Percentiles rank a stretch among this genome's conserved stretches.
Evolutionary conservation across 1,139 yeast species (phyloP).

Genomic region (Blastobotrys aristatus): DNA sequence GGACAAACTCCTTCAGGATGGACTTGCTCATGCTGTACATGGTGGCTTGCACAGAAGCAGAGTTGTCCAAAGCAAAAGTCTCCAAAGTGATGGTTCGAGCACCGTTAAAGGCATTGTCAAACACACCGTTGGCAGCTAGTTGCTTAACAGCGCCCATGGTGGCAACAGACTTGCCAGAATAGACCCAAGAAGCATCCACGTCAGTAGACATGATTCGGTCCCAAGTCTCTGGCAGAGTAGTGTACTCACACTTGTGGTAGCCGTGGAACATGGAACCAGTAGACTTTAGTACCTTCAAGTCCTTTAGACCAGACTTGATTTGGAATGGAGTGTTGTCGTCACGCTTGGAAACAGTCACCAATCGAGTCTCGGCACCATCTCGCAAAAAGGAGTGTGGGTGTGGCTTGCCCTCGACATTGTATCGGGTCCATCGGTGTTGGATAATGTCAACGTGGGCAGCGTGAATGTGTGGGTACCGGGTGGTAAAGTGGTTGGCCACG

Average conservation of each 20-base stretch:
- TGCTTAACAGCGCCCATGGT: conserved; percentile 48
- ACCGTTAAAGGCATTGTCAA: conserved; percentile 53
- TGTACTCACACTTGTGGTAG: conserved; percentile 78
- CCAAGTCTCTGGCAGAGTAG: conserved; percentile 73
- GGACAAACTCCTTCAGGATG: conserved; percentile 55
- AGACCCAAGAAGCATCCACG: conserved; percentile 71
- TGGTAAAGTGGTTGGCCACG: conserved; percentile 66
- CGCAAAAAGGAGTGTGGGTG: conserved; percentile 82
- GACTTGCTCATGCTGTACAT: conserved; percentile 86
- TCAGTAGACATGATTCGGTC: conserved; percentile 89
- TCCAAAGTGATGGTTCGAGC: conserved; percentile 71
- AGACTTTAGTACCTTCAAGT: conserved; percentile 80
- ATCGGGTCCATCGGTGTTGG: conserved; percentile 77
- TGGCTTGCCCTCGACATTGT: conserved; percentile 61
- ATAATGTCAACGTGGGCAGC: conserved; percentile 62
- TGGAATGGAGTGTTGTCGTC: conserved; percentile 42
- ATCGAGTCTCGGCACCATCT: conserved; percentile 78
- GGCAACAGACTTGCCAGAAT: conserved; percentile 48
- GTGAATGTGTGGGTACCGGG: conserved; percentile 68
- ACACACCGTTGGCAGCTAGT: conserved; percentile 55
- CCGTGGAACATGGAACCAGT: conserved; percentile 96
- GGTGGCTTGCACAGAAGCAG: conserved; percentile 91
- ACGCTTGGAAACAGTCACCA: conserved; percentile 50
- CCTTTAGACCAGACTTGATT: conserved; percentile 69
- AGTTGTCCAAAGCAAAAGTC: conserved; percentile 76